These are phyloP conservation scores for Chlamydomonas reinhardtii DNA, from an alignment of 163 green algal genomes.

Conservation along the genomic window DNA sequence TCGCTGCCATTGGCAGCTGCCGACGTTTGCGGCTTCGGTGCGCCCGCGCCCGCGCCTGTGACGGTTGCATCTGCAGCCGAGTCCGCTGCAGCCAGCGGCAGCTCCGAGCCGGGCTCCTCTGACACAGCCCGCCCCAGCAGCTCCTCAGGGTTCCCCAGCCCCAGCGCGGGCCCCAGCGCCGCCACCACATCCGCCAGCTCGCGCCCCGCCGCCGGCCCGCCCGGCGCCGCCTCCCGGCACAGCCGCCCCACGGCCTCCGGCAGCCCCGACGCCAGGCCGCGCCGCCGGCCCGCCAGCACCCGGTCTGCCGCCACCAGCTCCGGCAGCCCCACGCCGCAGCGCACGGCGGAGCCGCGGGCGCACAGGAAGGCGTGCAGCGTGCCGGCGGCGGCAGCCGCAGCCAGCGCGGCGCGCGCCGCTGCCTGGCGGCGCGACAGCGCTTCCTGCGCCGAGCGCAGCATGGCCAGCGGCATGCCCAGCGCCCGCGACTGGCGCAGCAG, in stretches of 20 bases:
- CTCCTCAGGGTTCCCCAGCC: neutral
- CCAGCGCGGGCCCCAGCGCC: neutral
- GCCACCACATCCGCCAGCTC: neutral
- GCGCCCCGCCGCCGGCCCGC: neutral
- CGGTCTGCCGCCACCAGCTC: slow-evolving; percentile 24
- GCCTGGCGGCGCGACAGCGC: neutral
- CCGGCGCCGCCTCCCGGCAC: neutral
- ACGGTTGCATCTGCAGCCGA: too few relatives aligned
- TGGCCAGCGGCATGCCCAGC: neutral
- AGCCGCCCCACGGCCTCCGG: neutral
- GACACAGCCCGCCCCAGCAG: neutral
- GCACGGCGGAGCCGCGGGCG: neutral
- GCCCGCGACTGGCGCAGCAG: neutral
- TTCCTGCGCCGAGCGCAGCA: neutral
- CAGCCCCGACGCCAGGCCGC: neutral
- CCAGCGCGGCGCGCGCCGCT: neutral
- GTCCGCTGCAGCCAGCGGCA: neutral
- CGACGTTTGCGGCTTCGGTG: too few relatives aligned
- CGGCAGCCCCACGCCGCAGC: neutral
- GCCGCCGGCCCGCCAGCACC: neutral
- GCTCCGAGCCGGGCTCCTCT: neutral
- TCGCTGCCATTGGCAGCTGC: too few relatives aligned
- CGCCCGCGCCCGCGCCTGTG: too few relatives aligned
- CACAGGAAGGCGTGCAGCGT: slow-evolving; percentile 11
- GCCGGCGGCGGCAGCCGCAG: neutral